These are phyloP conservation scores for Fusarium lateritium DNA, from an alignment of 2,329 filamentous ascomycete species.

Conservation along the genomic window DNA sequence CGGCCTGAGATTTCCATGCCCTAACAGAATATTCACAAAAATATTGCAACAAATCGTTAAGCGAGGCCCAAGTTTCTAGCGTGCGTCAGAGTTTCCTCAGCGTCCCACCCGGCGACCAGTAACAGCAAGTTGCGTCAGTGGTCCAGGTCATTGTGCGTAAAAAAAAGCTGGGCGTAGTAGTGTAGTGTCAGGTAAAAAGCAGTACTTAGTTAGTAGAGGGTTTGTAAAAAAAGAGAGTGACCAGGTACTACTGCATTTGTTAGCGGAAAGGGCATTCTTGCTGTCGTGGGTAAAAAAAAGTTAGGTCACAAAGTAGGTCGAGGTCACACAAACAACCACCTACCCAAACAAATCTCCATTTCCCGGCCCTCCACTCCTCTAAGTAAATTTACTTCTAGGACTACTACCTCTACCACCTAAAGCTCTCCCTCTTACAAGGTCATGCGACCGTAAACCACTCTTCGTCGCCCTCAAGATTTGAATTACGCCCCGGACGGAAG, in stretches of 20 bases:
- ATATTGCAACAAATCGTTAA: slow-evolving; percentile 41
- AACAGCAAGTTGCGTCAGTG: slow-evolving; percentile 20
- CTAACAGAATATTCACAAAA: slow-evolving; percentile 46
- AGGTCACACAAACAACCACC: slow-evolving; percentile 45
- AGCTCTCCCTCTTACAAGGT: slow-evolving; percentile 52
- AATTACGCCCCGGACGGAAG: slow-evolving; percentile 58
- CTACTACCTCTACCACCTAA: slow-evolving; percentile 22
- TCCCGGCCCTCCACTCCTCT: slow-evolving; percentile 25
- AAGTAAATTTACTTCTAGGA: slow-evolving; percentile 17
- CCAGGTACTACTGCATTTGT: background rate
- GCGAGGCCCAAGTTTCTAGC: slow-evolving; percentile 39
- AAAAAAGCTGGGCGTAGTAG: background rate
- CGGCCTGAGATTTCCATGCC: slow-evolving; percentile 33
- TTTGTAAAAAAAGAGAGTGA: no score
- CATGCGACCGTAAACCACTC: slow-evolving; percentile 58
- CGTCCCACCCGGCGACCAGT: slow-evolving; percentile 31
- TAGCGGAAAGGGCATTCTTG: slow-evolving; percentile 9
- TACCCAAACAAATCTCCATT: slow-evolving; percentile 27
- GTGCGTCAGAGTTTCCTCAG: slow-evolving; percentile 42
- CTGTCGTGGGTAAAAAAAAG: slow-evolving; percentile 31
- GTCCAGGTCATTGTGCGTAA: background rate
- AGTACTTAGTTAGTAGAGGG: background rate
- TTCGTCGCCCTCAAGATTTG: slow-evolving; percentile 55
- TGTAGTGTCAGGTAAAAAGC: slow-evolving; percentile 10
- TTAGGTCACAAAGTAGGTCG: slow-evolving; percentile 35